Evolutionary conservation across 2,329 filamentous ascomycete genomes (phyloP).

Genomic region (Cyphellophora attinorum): DNA sequence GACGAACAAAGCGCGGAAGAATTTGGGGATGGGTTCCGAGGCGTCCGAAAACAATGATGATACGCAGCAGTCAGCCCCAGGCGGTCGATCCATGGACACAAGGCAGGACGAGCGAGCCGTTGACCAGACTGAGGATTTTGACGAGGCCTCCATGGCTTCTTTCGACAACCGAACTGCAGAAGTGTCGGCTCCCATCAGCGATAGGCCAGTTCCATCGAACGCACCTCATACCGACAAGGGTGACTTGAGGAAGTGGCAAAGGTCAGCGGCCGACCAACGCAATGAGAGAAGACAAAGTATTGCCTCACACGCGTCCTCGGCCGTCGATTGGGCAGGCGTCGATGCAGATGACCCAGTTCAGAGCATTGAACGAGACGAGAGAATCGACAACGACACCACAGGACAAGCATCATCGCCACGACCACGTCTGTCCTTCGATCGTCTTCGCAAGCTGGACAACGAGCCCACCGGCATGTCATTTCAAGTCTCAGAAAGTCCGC

Average conservation of each 20-base stretch:
- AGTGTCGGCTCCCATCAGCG: neutral
- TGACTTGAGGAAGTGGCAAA: constrained; percentile 8
- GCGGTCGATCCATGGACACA: neutral
- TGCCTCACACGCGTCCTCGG: constrained; percentile 7
- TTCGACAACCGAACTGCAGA: neutral
- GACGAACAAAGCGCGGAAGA: neutral
- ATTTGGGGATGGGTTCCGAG: neutral
- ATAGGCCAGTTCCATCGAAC: neutral
- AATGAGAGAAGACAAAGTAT: constrained; percentile 3
- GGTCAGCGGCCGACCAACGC: constrained; percentile 8
- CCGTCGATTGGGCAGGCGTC: constrained; percentile 17
- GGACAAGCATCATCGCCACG: too few species aligned
- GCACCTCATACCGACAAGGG: neutral
- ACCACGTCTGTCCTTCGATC: constrained; percentile 14
- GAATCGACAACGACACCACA: constrained; percentile 12
- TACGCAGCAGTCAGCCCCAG: neutral
- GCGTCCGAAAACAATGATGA: neutral
- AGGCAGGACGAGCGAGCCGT: neutral
- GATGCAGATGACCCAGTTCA: constrained; percentile 15
- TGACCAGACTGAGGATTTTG: neutral
- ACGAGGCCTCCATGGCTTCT: neutral
- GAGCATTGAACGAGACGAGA: constrained; percentile 15
- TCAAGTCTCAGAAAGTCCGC: constrained; percentile 24
- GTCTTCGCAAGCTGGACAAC: constrained; percentile 20
- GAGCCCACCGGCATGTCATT: constrained; percentile 21